Base-by-base conservation (phyloP, 164 flowering plant species). In the Umbilicus rupestris region DNA sequence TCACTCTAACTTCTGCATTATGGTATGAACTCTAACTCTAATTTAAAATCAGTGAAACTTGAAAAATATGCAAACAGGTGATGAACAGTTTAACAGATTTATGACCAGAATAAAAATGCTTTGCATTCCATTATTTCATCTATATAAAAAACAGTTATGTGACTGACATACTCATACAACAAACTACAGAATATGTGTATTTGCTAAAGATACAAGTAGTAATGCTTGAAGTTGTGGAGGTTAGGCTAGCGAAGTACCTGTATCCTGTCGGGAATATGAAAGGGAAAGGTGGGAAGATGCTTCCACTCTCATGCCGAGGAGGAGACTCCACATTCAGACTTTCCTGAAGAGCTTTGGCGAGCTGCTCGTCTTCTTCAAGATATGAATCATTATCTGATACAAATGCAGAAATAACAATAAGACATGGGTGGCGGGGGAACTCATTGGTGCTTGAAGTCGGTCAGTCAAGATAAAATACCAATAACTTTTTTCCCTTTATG, bases 281-380 rank as follows among this genome's bases (percentile, higher is more conserved):
- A 0, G 85, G 82, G 69, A n/a, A 69, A 24, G 80, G 84, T 33
- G 73, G 78, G 62, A 73, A 66, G 26, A 74, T 41, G 63, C 69
- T 71, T 68, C 78, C 78, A 70, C 26, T 68, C 66, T 76, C 80
- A 81, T 72, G 44, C 73, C 73, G 78, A 69, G 91, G 80, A 47
- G 87, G 81, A 46, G 85, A 77, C 14, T 79, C 82, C 65, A 85
- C 30, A 62, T 67, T 83, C 67, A 82, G 47, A 72, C 87, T 88
- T 73, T 85, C 90, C 73, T 88, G 90, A 69, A 88, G 70, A 69
- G 89, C 88, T 73, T 65, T 81, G 14, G 93, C 93, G 69, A 87
- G 84, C 63, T 69, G 79, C 66, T 85, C 88, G 73, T 87, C 90
- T 76, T 87, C 93, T 68, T 82, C 87, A 72, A 83, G 44, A 28